These are phyloP conservation scores for Rheum nobile DNA, from an alignment of 148 eudicot species.

Conservation along the genomic window DNA sequence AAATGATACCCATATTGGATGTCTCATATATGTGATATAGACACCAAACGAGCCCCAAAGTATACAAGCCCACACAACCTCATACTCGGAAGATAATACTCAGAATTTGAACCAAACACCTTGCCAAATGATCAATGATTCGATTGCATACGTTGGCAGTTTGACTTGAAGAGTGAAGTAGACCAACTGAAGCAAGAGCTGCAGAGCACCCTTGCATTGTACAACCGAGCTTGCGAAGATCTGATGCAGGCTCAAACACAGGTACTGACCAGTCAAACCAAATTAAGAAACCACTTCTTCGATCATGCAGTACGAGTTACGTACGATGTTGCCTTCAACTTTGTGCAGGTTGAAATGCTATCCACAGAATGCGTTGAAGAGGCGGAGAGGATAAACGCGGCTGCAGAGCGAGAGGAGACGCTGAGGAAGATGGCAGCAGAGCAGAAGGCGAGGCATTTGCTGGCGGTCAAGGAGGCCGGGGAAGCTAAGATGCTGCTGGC, in stretches of 20 bases:
- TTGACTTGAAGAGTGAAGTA: constrained; percentile 29
- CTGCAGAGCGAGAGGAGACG: constrained; percentile 34
- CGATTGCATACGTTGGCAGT: constrained; percentile 23
- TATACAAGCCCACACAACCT: no score
- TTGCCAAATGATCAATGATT: no score
- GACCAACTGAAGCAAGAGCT: constrained; percentile 36
- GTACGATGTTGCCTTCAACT: neutral
- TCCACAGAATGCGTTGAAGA: constrained; percentile 37
- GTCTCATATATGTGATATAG: no score
- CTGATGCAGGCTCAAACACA: constrained; percentile 35
- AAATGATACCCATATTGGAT: no score
- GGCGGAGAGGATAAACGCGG: constrained; percentile 31
- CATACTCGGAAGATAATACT: no score
- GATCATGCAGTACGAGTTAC: no score
- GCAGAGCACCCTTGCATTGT: constrained; percentile 26
- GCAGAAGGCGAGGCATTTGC: constrained; percentile 39
- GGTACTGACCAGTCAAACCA: constrained; percentile 15
- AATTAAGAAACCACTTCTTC: no score
- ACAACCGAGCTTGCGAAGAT: constrained; percentile 39
- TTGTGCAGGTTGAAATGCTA: constrained; percentile 30
- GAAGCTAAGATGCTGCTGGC: constrained; percentile 28
- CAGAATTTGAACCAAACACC: no score
- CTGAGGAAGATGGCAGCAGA: constrained; percentile 33
- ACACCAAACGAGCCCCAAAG: no score
- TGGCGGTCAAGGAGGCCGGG: constrained; percentile 36